A percentile compares a stretch with the other conserved stretches of the same genome.
These are phyloP conservation scores for Lichtheimia ramosa DNA, from an alignment of 371 early-diverging fungal species.

Conservation along the genomic window DNA sequence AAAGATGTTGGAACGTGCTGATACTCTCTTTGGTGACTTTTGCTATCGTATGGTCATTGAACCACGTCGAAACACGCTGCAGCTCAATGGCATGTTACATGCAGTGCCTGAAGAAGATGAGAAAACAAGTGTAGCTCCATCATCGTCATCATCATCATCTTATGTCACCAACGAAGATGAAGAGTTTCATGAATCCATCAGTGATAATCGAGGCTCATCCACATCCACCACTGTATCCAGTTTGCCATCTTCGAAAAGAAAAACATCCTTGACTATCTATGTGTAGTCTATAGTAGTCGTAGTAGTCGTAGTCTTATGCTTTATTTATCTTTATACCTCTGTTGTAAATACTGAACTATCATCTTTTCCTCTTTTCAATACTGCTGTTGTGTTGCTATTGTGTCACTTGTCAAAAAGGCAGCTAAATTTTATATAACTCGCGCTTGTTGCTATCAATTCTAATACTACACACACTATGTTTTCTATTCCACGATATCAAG, in stretches of 20 bases:
- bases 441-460: background rate
- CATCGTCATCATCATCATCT: no score
- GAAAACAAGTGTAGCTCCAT: background rate
- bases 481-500: constrained; percentile 20
- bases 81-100: constrained; percentile 10
- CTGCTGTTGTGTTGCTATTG: no score
- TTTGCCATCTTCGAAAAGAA: background rate
- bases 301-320: no score
- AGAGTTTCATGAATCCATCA: constrained; percentile 20
- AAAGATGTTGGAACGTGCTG: constrained; percentile 29
- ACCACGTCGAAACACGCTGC: constrained; percentile 5
- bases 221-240: background rate
- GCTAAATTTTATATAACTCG: background rate
- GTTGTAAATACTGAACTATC: no score
- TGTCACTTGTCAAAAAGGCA: no score
- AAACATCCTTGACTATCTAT: constrained; percentile 6
- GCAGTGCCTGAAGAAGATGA: constrained; percentile 26
- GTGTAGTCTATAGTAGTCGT: background rate
- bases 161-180: constrained; percentile 16
- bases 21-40: constrained; percentile 43
- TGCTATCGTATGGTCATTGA: constrained; percentile 24
- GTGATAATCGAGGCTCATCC: constrained; percentile 3
- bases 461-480: constrained; percentile 9
- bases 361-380: no score
- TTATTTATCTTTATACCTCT: no score